Base-by-base conservation (phyloP, 1,284 basidiomycete species). In the Cystobasidium slooffiae region DNA sequence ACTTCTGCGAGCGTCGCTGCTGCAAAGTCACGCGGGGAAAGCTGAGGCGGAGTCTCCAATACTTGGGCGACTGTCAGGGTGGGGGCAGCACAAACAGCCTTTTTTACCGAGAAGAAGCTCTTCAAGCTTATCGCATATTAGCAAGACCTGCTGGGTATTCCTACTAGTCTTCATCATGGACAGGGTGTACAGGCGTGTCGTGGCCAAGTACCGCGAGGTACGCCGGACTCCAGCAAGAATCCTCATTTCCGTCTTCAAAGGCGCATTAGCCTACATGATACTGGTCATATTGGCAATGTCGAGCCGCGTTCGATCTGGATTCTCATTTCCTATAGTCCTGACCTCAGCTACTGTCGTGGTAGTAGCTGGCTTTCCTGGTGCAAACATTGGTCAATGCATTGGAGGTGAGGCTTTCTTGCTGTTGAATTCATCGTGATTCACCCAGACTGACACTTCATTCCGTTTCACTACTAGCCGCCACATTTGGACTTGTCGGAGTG, bases 251-350 rank as follows among this genome's bases (percentile, higher is more conserved):
- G 43, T 64, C 49, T 64, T 75, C 74, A 75, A 75, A 61, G 82
- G 80, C 39, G 75, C 78, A 18, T 59, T 82, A 10, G 79, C 81
- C 24, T 83, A 82, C 64, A 76, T 78, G 16, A 63, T 82, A 14
- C 80, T 80, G 20, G 80, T 82, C 65, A 61, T 81, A 44, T 63
- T 83, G 10, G 78, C 81, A 65, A 81, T 83, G 68, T 59, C 79
- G 20, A 73, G 75, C 9, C 62, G 76, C 12, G 82, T 81, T 69
- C 78, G 80, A 39, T 68, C 67, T 18, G 75, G 81, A 10, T 76
- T 72, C 59, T 46, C 66, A 7, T 81, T 76, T 63, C 82, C 82
- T 1, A 62, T 79, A 10, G 77, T 80, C 0, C 75, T 81, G 18
- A 75, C 78, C 1, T 77, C 75, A 31, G 68, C 68, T 52, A 77